Evolutionary conservation across 352 stramenopile genomes (phyloP), one percentile per base, ranked within the genome.

Genomic region (Phytophthora chlamydospora): DNA sequence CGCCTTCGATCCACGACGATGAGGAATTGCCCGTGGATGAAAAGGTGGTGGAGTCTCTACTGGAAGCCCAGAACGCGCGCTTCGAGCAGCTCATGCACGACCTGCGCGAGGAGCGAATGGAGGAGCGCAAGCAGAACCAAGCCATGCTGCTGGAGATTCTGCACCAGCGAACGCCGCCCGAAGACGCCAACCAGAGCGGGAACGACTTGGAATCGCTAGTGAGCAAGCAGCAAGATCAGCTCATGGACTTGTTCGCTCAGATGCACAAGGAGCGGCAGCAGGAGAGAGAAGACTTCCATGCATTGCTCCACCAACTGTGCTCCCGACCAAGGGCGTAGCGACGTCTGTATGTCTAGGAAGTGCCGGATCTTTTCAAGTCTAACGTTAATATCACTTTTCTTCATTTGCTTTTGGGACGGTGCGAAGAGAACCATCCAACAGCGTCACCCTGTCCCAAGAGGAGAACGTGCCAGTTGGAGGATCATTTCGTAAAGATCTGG

Each of bases 191-290:
- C 13, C 34, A 69, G 49, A 74, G 61, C 27, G 40, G 53, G n/a
- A 42, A 32, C 1, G 68, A 62, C 45, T 57, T 75, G 41, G 58
- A 75, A n/a, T 55, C 65, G 12, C 49, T 80, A 4, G 58, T 76
- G 6, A 41, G 36, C 12, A 76, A 73, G 31, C 71, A 77, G 48
- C 69, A 74, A 14, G 52, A 75, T 32, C 71, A 80, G 29, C 58
- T 80, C 35, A 55, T 80, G 59, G 66, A 66, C 58, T 59, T 75
- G 50, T 80, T 77, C 33, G 34, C 52, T 24, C 64, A 72, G 34
- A 73, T 80, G 51, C 64, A 76, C 34, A 73, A 66, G 27, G 71
- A 77, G 42, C 64, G 68, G 24, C 56, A 71, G 29, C 71, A 73
- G 14, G 68, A 80, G 35, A 66, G 71, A 64, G 71, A 68, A 33